phyloP scores from a whole-genome alignment of 768 basidiomycete species.

The Boletales sp. region DNA sequence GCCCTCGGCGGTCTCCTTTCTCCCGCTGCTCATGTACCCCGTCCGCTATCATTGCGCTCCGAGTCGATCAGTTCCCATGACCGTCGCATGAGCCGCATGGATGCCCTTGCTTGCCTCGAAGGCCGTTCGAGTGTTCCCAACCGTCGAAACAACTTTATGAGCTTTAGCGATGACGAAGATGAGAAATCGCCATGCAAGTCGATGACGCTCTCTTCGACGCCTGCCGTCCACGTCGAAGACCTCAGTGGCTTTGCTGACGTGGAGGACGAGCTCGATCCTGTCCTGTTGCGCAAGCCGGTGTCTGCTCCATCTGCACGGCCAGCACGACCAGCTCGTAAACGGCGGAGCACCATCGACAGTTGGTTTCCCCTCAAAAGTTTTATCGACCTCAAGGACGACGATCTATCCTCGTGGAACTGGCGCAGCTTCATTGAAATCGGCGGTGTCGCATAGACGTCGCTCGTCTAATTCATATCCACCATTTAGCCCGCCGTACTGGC shows the following conservation, averaged over 20 bases:
- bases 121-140: slow-evolving; percentile 38
- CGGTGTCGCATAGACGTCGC: slow-evolving; percentile 17
- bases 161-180: slow-evolving; percentile 63
- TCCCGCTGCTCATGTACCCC: slow-evolving; percentile 10
- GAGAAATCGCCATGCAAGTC: slow-evolving; percentile 26
- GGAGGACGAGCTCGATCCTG: slow-evolving; percentile 31
- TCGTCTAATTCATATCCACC: not conserved
- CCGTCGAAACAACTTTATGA: slow-evolving; percentile 56
- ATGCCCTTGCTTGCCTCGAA: slow-evolving; percentile 64
- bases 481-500: not conserved
- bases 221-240: slow-evolving; percentile 20
- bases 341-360: slow-evolving; percentile 43
- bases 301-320: slow-evolving; percentile 2
- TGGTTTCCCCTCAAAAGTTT: slow-evolving; percentile 62
- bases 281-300: slow-evolving; percentile 7
- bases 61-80: slow-evolving; percentile 45
- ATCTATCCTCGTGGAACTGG: slow-evolving; percentile 50
- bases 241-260: slow-evolving; percentile 24
- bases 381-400: slow-evolving; percentile 57
- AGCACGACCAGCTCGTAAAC: slow-evolving; percentile 21
- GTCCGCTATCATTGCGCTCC: slow-evolving; percentile 18
- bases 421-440: slow-evolving; percentile 62
- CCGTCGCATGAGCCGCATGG: slow-evolving; percentile 47
- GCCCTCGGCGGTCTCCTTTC: slow-evolving; percentile 16
- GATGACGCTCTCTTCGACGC: slow-evolving; percentile 5